These are phyloP conservation scores for Limtongia smithiae DNA, from an alignment of 805 yeast species.

Conservation along the genomic window DNA sequence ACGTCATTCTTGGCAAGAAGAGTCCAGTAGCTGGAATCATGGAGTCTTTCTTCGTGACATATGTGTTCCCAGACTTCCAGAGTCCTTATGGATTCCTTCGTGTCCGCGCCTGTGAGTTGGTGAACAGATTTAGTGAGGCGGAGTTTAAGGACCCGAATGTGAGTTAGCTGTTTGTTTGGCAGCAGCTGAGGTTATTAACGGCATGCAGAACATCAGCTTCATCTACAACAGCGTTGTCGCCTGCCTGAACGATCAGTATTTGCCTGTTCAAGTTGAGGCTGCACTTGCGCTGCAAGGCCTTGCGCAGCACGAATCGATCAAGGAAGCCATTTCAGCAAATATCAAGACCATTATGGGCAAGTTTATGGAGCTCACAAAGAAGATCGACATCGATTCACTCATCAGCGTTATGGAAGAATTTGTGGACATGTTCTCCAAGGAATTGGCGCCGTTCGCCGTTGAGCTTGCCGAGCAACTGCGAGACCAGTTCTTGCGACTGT, in stretches of 20 bases:
- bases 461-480: constrained; percentile 49
- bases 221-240: constrained; percentile 40
- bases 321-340: constrained; percentile 60
- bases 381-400: constrained; percentile 80
- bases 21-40: constrained; percentile 60
- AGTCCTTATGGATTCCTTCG: constrained; percentile 61
- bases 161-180: neutral
- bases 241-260: constrained; percentile 48
- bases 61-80: constrained; percentile 68
- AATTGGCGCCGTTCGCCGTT: constrained; percentile 87
- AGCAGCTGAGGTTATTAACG: too few relatives aligned
- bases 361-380: constrained; percentile 67
- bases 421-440: constrained; percentile 82
- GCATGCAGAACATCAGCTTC: constrained; percentile 56
- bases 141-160: constrained; percentile 48
- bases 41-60: constrained; percentile 61
- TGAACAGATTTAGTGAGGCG: constrained; percentile 60
- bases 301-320: constrained; percentile 60
- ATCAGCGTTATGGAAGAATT: constrained; percentile 93
- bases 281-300: constrained; percentile 83
- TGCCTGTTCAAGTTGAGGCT: constrained; percentile 80
- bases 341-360: constrained; percentile 81
- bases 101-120: constrained; percentile 51
- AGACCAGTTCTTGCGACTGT: constrained; percentile 66
- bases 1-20: constrained; percentile 48